Conservation (phyloP, 208 protist species). For the Trypanosoma platydactyli region DNA sequence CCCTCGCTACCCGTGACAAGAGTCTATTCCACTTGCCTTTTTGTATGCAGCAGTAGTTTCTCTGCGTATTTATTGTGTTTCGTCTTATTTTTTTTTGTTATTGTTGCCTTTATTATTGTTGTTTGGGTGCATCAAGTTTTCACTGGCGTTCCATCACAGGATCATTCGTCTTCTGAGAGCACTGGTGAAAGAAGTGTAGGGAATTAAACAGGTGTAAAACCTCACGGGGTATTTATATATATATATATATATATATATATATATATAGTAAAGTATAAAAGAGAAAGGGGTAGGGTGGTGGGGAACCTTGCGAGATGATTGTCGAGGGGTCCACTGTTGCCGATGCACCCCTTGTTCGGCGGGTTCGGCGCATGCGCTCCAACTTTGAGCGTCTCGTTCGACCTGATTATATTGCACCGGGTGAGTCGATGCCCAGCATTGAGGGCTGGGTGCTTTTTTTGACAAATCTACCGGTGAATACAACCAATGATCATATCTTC, state of each 20-base stretch:
- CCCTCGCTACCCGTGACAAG: no score
- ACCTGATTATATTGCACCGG: slow-evolving; percentile 53
- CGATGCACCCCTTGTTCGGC: slow-evolving; percentile 49
- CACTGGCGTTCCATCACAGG: no score
- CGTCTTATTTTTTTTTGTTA: not conserved
- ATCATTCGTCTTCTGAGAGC: slow-evolving; percentile 22
- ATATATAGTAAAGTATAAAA: no score
- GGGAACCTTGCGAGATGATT: slow-evolving; percentile 9
- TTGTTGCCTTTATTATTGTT: not conserved
- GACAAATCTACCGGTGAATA: slow-evolving; percentile 57
- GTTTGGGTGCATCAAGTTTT: not conserved
- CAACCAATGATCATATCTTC: slow-evolving; percentile 61
- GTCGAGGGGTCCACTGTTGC: slow-evolving; percentile 7
- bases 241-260: no score
- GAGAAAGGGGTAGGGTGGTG: not conserved
- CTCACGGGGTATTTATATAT: no score
- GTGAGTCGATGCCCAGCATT: slow-evolving; percentile 73
- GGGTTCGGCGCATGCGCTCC: slow-evolving; percentile 60
- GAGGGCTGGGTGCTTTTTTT: slow-evolving; percentile 85
- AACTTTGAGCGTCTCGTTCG: slow-evolving; percentile 80
- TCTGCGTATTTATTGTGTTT: not conserved
- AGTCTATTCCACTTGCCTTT: no score
- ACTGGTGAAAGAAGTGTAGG: slow-evolving; percentile 5
- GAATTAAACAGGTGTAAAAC: slow-evolving; percentile 7
- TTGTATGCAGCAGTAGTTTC: not conserved